A percentile compares a stretch with the other conserved stretches of the same genome.
Conservation (phyloP, 2,329 filamentous ascomycete species). For the Ophiocordyceps camponoti-rufipedis region DNA sequence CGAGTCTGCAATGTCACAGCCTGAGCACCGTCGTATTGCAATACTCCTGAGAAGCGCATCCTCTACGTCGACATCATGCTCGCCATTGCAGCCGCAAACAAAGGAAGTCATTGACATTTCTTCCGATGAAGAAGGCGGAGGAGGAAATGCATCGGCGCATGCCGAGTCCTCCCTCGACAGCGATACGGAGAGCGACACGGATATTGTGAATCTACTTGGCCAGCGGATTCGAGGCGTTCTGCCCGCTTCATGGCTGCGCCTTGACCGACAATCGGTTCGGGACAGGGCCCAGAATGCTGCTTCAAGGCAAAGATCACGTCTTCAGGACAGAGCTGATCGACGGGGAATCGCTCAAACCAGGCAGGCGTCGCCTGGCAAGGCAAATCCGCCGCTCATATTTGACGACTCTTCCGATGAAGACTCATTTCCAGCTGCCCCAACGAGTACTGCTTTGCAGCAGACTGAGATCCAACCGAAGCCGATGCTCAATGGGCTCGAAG, state of each 20-base stretch:
- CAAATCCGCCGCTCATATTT: slow-evolving; percentile 19
- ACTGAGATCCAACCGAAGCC: slow-evolving; percentile 12
- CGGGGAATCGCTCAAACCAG: slow-evolving; percentile 31
- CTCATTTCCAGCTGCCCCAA: slow-evolving; percentile 9
- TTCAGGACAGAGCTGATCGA: slow-evolving; percentile 20
- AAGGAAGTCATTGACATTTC: slow-evolving; percentile 5
- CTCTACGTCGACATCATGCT: background rate
- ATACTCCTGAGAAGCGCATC: background rate
- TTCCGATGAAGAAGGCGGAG: slow-evolving; percentile 8
- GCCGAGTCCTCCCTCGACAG: slow-evolving; percentile 6
- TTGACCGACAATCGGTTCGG: slow-evolving; percentile 29
- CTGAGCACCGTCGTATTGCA: background rate
- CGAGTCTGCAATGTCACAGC: background rate
- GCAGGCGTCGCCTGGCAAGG: slow-evolving; percentile 11
- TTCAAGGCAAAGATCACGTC: slow-evolving; percentile 10
- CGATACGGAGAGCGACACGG: slow-evolving; percentile 21
- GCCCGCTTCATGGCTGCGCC: slow-evolving; percentile 47
- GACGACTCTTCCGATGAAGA: slow-evolving; percentile 27
- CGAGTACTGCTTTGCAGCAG: slow-evolving; percentile 7
- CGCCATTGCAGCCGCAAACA: background rate
- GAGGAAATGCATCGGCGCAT: slow-evolving; percentile 1
- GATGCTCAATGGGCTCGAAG: slow-evolving; percentile 3
- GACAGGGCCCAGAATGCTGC: slow-evolving; percentile 12
- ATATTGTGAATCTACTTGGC: slow-evolving; percentile 20
- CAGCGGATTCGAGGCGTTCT: slow-evolving; percentile 40